phyloP scores from a whole-genome alignment of 768 basidiomycete genomes.

The Macrocybe gigantea region DNA sequence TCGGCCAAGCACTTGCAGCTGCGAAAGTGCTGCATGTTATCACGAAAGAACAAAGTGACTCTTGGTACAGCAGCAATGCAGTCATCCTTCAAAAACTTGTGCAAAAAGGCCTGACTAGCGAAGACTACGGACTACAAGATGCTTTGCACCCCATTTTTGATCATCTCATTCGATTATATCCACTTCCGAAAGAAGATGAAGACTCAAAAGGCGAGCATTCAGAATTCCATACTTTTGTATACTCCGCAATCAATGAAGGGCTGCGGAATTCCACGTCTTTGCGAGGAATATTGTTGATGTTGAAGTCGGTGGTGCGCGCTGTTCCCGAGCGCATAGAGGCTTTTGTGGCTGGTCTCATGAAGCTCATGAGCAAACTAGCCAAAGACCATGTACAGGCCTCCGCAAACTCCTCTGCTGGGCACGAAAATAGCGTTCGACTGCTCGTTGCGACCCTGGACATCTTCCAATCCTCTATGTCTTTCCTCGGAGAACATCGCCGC shows the following conservation, averaged over 20 bases:
- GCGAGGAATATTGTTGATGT: slow-evolving; percentile 79
- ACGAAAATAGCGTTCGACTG: slow-evolving; percentile 56
- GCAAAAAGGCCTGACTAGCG: slow-evolving; percentile 79
- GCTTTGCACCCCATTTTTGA: slow-evolving; percentile 80
- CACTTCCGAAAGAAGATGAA: slow-evolving; percentile 74
- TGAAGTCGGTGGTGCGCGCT: slow-evolving; percentile 78
- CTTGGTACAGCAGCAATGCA: slow-evolving; percentile 76
- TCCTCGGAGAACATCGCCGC: slow-evolving; percentile 82
- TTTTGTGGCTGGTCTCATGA: slow-evolving; percentile 71
- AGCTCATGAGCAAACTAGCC: slow-evolving; percentile 75
- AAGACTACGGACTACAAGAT: slow-evolving; percentile 77
- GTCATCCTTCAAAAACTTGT: slow-evolving; percentile 73
- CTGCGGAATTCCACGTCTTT: slow-evolving; percentile 66
- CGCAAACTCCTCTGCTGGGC: slow-evolving; percentile 35
- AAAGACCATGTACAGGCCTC: slow-evolving; percentile 79
- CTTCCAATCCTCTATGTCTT: slow-evolving; percentile 71
- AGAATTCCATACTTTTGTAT: slow-evolving; percentile 75
- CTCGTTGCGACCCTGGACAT: slow-evolving; percentile 83
- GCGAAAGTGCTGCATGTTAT: slow-evolving; percentile 89
- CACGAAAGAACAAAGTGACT: slow-evolving; percentile 72
- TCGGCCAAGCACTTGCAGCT: slow-evolving; percentile 69
- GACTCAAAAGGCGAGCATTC: slow-evolving; percentile 66
- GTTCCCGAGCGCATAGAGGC: slow-evolving; percentile 80
- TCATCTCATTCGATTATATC: slow-evolving; percentile 68
- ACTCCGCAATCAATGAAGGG: slow-evolving; percentile 70